Conservation (phyloP, 106 monocot species). For the Chionographis japonica region DNA sequence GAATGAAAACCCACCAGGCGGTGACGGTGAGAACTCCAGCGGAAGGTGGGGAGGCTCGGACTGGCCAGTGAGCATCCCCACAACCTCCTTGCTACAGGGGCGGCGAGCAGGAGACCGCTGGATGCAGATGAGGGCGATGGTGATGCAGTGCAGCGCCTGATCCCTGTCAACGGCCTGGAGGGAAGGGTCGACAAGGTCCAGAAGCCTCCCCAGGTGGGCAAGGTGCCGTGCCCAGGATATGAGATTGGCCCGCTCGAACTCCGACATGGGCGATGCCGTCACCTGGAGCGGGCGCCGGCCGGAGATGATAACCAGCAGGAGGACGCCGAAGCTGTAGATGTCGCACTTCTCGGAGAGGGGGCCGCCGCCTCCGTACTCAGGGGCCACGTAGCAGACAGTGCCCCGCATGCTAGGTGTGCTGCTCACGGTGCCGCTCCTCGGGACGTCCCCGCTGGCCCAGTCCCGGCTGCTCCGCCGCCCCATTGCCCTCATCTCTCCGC, state of each 20-base stretch:
- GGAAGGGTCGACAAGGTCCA: slow-evolving; percentile 71
- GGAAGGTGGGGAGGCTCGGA: slow-evolving; percentile 69
- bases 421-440: slow-evolving; percentile 68
- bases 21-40: slow-evolving; percentile 87
- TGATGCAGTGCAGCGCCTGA: slow-evolving; percentile 84
- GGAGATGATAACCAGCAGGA: slow-evolving; percentile 79
- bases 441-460: slow-evolving; percentile 55
- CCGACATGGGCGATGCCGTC: slow-evolving; percentile 76
- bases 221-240: slow-evolving; percentile 90
- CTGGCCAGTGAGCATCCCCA: slow-evolving; percentile 78
- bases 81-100: slow-evolving; percentile 62
- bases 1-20: slow-evolving; percentile 55
- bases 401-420: slow-evolving; percentile 99
- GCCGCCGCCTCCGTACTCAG: slow-evolving; percentile 70
- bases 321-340: slow-evolving; percentile 94
- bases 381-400: slow-evolving; percentile 90
- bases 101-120: slow-evolving; percentile 65
- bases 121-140: slow-evolving; percentile 79
- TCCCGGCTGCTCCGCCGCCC: slow-evolving; percentile 50
- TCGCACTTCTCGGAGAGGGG: slow-evolving; percentile 87
- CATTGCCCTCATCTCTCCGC: slow-evolving; percentile 7
- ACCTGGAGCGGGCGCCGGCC: slow-evolving; percentile 89
- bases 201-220: slow-evolving; percentile 52
- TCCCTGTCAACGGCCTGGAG: slow-evolving; percentile 51
- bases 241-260: slow-evolving; percentile 90